Base-by-base conservation (phyloP, 352 stramenopile species). In the Globisporangium yorkense region DNA sequence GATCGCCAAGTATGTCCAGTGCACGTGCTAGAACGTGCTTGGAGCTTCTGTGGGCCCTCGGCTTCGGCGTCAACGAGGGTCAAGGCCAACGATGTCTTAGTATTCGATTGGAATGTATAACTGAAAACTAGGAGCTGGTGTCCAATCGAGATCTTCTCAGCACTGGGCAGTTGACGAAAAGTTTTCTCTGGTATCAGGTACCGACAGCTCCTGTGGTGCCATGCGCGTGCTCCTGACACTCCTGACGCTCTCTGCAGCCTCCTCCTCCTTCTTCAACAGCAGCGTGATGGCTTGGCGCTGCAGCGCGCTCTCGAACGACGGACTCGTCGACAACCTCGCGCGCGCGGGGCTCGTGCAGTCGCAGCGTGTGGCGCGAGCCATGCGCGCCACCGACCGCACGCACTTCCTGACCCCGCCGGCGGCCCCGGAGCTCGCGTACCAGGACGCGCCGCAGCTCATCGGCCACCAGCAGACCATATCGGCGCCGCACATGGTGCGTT, bases 391-490 rank as follows among this genome's bases (percentile, higher is more conserved):
- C 13, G 84, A 96, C 56, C 75, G 87, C 51, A 77, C 68, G 16
- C 69, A 81, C 44, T 96, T 92, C 62, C 47, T 47, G 37, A 35
- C 52, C n/a, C 49, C 33, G 21, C 20, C 39, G 20, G 62, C 74
- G 6, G 66, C 68, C 5, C 56, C 70, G 37, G 62, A 73, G 20
- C 57, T 77, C 46, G 77, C 85, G 4, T 96, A 96, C 66, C 72
- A 87, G 45, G 88, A 96, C 61, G 68, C 74, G 13, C 89, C 89
- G 20, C 85, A 96, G 55, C 63, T 72, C 37, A 90, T 97, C 51
- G 89, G 89, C 6, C 75, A 84, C 54, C 65, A 75, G 8, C 84
- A 92, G 54, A 97, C 89, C 21, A 97, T 97, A 52, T 97, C 88
- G 4, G 89, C 89, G 16, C 89, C 89, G 18, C 89, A 97, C 62